Evolutionary conservation across 345 rosid species (phyloP), one percentile per base, ranked within the genome.

Genomic region (Bruguiera sexangula): DNA sequence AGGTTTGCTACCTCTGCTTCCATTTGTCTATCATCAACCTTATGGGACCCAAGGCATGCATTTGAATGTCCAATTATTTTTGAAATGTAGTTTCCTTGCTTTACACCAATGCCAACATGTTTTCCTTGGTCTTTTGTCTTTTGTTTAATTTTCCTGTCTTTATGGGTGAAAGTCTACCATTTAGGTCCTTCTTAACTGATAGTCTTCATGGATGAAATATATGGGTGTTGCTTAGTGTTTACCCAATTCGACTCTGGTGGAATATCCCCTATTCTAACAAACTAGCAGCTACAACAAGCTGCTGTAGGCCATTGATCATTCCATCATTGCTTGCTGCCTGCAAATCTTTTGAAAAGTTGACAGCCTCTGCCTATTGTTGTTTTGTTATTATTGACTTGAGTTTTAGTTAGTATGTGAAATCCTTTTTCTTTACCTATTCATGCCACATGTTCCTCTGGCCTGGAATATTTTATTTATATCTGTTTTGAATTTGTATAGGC

Each of bases 401-500:
- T 43, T 43, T 39, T 43, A 13, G 50, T 43, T 43, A 13, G 50
- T 15, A 26, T 32, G 22, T 19, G 30, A 54, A 26, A 30, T 36
- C 36, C 54, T 30, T 71, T 55, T 63, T 4, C 22, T 37, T 56
- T 55, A 50, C 65, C 31, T 57, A 64, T 16, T 22, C 11, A 58
- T 24, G 22, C 6, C 20, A 54, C 31, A 10, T 66, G 24, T 21
- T 61, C 26, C 24, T 39, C 50, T 56, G 60, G 31, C 10, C 1
- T 10, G 16, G 16, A 24, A 16, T 22, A 16, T 55, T 72, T 37
- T 67, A 57, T 57, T 66, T 77, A 32, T 30, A 48, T 65, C 43
- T 71, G 71, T 58, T 21, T 51, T 50, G 74, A 76, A 69, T 76
- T 31, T 60, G 2, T 60, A 36, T 73, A 95, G 99, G 89, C 65